Evolutionary conservation across 108 stramenopile genomes (phyloP), one percentile per base, ranked within the genome.

Genomic region (Fragilaria crotonensis): DNA sequence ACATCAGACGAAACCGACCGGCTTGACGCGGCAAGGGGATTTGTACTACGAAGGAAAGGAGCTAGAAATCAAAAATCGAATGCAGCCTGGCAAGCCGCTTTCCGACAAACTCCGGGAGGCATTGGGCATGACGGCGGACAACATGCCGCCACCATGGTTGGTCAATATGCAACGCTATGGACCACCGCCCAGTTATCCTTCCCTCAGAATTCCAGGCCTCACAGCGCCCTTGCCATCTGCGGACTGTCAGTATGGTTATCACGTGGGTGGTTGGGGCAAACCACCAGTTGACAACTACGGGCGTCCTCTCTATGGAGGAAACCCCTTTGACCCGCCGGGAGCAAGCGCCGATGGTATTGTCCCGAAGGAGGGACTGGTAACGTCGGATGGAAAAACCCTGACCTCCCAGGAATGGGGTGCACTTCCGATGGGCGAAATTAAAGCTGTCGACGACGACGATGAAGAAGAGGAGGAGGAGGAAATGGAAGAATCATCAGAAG

Each of bases 121-220:
- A 0, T 76, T 96, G 48, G 94, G 91, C 31, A 95, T 95, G 87
- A 52, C 82, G 11, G 67, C 75, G n/a, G 83, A 75, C 45, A 62
- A 32, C 25, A 62, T 68, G 50, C 98, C 97, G n/a, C 99, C 96
- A 4, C 99, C 97, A 22, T 99, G 96, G 97, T 84, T 99, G n/a
- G 70, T 95, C 55, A 95, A 97, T 64, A 97, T 97, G 97, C 98
- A 99, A 65, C 79, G 96, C n/a, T 97, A 95, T 66, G 97, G 99
- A 0, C 96, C 97, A 30, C 97, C 99, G 21, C 95, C 97, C 5
- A 81, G 79, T 22, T 98, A 98, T 78, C 96, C 95, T 2, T 76
- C 77, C 45, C 66, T 96, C 4, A 76, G 73, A 51, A 93, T 99
- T 66, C 95, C 99, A 27, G 98, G 98, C 9, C 71, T 99, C 48